Percentiles rank a stretch among this genome's conserved stretches.
Conservation (phyloP, 2,329 filamentous ascomycete species). For the Botrytis paeoniae region DNA sequence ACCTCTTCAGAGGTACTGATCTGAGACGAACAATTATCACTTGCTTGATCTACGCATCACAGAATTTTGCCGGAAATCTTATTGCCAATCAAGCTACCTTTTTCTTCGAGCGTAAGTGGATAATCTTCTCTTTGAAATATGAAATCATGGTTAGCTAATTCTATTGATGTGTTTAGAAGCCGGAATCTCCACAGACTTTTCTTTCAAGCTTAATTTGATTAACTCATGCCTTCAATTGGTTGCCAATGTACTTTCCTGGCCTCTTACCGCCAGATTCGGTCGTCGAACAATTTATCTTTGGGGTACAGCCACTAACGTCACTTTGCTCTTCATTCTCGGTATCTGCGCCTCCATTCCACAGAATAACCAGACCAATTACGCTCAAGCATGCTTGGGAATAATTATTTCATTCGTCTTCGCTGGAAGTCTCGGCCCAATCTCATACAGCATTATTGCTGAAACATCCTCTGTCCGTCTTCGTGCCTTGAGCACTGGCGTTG, state of each 20-base stretch:
- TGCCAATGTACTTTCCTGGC: constrained; percentile 65
- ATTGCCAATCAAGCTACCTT: constrained; percentile 62
- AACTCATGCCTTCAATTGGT: constrained; percentile 61
- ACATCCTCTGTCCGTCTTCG: constrained; percentile 63
- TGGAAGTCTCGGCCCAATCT: constrained; percentile 59
- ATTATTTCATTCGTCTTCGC: constrained; percentile 65
- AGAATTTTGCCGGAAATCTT: constrained; percentile 60
- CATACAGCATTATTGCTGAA: constrained; percentile 66
- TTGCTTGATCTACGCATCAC: constrained; percentile 55
- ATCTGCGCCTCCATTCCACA: constrained; percentile 52
- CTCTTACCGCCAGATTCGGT: constrained; percentile 61
- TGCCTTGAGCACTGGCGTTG: constrained; percentile 63
- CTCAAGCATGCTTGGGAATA: constrained; percentile 60
- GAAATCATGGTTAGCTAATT: constrained; percentile 33
- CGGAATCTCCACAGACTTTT: constrained; percentile 51
- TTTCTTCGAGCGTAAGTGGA: constrained; percentile 48
- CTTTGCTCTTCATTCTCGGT: constrained; percentile 56
- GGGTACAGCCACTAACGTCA: constrained; percentile 53
- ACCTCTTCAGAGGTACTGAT: constrained; percentile 55
- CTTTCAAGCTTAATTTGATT: constrained; percentile 62
- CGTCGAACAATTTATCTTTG: constrained; percentile 63
- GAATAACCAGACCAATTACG: constrained; percentile 45
- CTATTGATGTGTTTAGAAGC: constrained; percentile 50
- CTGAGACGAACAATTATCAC: constrained; percentile 55
- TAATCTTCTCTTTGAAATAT: constrained; percentile 4